phyloP scores from a whole-genome alignment of 2,329 filamentous ascomycete genomes.

The Fusarium sp. region DNA sequence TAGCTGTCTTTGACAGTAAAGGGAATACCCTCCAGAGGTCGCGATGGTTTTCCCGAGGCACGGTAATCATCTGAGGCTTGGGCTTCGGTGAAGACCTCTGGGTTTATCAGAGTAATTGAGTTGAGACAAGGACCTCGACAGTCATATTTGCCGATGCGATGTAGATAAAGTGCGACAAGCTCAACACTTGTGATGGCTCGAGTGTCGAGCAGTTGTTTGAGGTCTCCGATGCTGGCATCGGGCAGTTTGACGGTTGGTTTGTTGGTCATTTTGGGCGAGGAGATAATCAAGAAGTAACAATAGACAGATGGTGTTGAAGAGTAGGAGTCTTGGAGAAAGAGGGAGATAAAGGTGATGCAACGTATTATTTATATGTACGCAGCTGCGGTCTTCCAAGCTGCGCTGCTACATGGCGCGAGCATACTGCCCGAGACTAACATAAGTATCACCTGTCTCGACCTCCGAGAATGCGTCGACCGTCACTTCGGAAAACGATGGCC shows the following conservation, averaged over 20 bases:
- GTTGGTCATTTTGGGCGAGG: not conserved
- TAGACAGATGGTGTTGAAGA: too few species aligned
- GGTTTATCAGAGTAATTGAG: conserved; percentile 42
- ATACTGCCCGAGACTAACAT: not conserved
- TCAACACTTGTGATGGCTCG: conserved; percentile 37
- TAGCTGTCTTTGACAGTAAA: conserved; percentile 68
- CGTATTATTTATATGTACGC: not conserved
- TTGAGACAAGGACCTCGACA: conserved; percentile 39
- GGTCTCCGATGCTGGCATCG: not conserved
- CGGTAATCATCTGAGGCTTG: conserved; percentile 43
- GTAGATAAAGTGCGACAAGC: conserved; percentile 40
- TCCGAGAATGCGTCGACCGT: not conserved
- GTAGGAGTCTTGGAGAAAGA: too few species aligned
- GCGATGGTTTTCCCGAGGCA: conserved; percentile 27
- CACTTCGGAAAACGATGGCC: too few species aligned
- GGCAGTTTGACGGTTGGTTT: fast-evolving
- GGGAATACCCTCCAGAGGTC: conserved; percentile 62
- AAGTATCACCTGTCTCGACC: too few species aligned
- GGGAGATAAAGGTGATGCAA: too few species aligned
- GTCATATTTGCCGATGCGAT: conserved; percentile 41
- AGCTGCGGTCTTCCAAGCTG: not conserved
- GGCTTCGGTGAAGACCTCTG: conserved; percentile 40
- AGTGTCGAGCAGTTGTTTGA: not conserved
- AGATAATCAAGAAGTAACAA: not conserved
- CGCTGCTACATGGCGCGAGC: too few species aligned